phyloP scores from a whole-genome alignment of 2,329 filamentous ascomycete species.

The Aureobasidium zeae region DNA sequence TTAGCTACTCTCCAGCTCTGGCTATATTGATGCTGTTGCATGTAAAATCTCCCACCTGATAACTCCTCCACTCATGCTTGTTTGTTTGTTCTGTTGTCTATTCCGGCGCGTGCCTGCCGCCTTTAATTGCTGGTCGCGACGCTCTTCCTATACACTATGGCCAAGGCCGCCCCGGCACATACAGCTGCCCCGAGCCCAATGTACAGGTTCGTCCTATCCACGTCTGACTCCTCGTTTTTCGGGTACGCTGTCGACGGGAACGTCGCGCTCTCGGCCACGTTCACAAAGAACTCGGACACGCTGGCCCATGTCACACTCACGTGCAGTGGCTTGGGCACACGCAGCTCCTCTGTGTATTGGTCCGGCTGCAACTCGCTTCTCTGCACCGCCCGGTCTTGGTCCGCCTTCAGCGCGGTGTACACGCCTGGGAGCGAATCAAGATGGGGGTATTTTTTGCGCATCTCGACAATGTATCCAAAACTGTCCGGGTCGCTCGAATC shows the following conservation, averaged over 20 bases:
- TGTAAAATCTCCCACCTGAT: not conserved
- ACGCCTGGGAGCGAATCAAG: slow-evolving; percentile 84
- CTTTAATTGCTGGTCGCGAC: slow-evolving; percentile 3
- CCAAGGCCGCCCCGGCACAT: slow-evolving; percentile 49
- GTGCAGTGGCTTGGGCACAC: slow-evolving; percentile 85
- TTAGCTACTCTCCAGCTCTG: slow-evolving; percentile 1
- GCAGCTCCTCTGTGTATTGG: slow-evolving; percentile 73
- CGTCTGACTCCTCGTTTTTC: slow-evolving; percentile 75
- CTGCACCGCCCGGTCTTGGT: slow-evolving; percentile 95
- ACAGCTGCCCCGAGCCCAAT: slow-evolving; percentile 67
- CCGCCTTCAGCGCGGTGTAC: slow-evolving; percentile 89
- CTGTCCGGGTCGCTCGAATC: slow-evolving; percentile 95
- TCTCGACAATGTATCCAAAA: slow-evolving; percentile 79
- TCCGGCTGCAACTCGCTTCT: slow-evolving; percentile 84
- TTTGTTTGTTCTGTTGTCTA: not conserved
- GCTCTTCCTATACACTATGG: slow-evolving; percentile 49
- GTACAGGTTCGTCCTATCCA: slow-evolving; percentile 77
- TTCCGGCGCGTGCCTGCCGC: too few relatives aligned
- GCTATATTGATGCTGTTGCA: slow-evolving; percentile 15
- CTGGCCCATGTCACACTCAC: slow-evolving; percentile 92
- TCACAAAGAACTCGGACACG: slow-evolving; percentile 88
- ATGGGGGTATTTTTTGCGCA: slow-evolving; percentile 70
- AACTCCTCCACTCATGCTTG: slow-evolving; percentile 11
- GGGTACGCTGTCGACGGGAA: slow-evolving; percentile 84
- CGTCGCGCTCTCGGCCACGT: slow-evolving; percentile 80